Conservation (phyloP, 192 early-diverging fungal genomes). For the Chytriomyces sp. region DNA sequence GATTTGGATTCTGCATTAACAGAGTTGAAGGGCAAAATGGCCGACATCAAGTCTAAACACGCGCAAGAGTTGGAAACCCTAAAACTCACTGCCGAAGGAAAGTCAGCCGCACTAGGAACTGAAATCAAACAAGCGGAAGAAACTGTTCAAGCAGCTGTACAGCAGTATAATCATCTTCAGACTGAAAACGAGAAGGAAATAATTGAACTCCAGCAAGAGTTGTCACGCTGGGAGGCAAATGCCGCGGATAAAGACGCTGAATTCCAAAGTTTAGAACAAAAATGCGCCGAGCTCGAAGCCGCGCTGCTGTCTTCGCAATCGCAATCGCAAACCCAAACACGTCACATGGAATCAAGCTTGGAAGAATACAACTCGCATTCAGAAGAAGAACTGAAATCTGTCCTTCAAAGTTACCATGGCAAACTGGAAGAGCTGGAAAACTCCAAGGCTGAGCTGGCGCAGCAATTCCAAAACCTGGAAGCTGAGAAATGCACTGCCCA, state of each 20-base stretch:
- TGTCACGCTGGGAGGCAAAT: background rate
- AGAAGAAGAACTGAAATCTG: too few species aligned
- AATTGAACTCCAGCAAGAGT: background rate
- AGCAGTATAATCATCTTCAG: background rate
- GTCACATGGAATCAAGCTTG: too few species aligned
- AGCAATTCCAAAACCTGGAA: background rate
- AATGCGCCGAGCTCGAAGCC: background rate
- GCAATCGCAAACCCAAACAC: too few species aligned
- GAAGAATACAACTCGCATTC: too few species aligned
- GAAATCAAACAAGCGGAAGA: slow-evolving; percentile 4
- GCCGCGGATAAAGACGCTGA: background rate
- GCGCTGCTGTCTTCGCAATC: background rate
- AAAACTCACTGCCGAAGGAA: slow-evolving; percentile 4
- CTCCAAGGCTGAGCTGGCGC: too few species aligned
- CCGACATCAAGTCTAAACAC: slow-evolving; percentile 1
- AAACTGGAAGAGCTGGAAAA: background rate
- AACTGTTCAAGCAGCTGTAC: background rate
- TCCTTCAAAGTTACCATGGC: too few species aligned
- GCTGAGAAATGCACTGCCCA: background rate
- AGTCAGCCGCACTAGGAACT: background rate
- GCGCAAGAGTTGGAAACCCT: background rate
- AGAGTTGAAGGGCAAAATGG: slow-evolving; percentile 12
- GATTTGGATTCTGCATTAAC: background rate
- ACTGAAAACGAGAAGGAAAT: too few species aligned
- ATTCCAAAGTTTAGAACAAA: background rate